These are phyloP conservation scores for Tylopilus intermedius DNA, from an alignment of 768 basidiomycete genomes.

Conservation along the genomic window DNA sequence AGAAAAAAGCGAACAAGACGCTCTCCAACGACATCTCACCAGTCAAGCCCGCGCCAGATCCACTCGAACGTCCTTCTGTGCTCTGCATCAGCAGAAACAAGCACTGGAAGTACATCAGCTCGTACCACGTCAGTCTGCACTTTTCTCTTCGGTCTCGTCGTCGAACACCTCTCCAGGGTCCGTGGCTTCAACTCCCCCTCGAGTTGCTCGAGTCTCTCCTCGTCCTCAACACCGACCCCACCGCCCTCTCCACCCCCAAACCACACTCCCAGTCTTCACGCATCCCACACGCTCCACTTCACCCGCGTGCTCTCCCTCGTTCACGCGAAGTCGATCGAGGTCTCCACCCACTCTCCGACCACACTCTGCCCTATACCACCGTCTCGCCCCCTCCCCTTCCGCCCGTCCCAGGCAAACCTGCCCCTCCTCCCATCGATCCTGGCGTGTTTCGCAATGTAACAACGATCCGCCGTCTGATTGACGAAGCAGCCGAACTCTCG, in stretches of 20 bases:
- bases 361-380: conserved; percentile 33
- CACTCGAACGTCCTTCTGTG: conserved; percentile 48
- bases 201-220: conserved; percentile 82
- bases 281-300: not conserved
- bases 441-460: conserved; percentile 78
- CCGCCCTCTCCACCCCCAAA: conserved; percentile 49
- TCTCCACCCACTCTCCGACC: conserved; percentile 31
- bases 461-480: conserved; percentile 74
- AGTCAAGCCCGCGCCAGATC: conserved; percentile 35
- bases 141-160: conserved; percentile 1
- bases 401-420: conserved; percentile 59
- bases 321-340: conserved; percentile 40
- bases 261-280: conserved; percentile 35
- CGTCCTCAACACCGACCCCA: conserved; percentile 71
- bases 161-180: conserved; percentile 55
- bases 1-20: conserved; percentile 49
- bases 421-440: conserved; percentile 85
- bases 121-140: conserved; percentile 66
- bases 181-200: conserved; percentile 85
- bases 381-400: conserved; percentile 42
- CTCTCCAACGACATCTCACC: conserved; percentile 15
- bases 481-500: conserved; percentile 84
- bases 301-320: conserved; percentile 21
- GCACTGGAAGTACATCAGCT: conserved; percentile 91
- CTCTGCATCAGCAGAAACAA: conserved; percentile 90